These are phyloP conservation scores for rapeseed (Brassica napus) DNA, from an alignment of 345 rosid genomes.

Conservation along the genomic window DNA sequence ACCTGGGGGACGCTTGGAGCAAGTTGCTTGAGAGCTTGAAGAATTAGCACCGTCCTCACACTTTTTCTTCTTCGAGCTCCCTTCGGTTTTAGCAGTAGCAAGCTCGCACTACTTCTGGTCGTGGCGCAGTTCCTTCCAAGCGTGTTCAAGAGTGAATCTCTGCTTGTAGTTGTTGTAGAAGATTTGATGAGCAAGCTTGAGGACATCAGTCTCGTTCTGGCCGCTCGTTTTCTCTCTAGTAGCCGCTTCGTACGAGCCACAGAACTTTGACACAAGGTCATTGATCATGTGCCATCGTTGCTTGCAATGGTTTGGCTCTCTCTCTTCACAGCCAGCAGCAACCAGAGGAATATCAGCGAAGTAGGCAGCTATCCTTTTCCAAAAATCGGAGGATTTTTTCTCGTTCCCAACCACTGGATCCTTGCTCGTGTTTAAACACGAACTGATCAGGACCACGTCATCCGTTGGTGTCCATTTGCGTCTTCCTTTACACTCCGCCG, in stretches of 20 bases:
- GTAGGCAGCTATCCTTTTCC: background rate
- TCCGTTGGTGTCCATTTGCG: background rate
- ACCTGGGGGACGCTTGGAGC: too few relatives aligned
- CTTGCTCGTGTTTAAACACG: background rate
- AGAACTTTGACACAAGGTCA: background rate
- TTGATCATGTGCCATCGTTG: background rate
- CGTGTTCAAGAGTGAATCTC: too few relatives aligned
- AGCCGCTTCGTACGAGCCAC: background rate
- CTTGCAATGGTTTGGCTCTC: background rate
- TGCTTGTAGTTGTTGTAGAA: too few relatives aligned
- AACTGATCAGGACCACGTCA: background rate
- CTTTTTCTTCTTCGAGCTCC: too few relatives aligned
- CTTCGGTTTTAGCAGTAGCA: too few relatives aligned
- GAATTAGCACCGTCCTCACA: too few relatives aligned
- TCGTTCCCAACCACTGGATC: background rate
- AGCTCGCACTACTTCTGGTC: too few relatives aligned
- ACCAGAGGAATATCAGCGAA: background rate
- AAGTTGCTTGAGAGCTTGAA: too few relatives aligned
- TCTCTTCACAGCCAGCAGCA: background rate
- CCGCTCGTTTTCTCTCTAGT: background rate
- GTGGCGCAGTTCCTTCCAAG: too few relatives aligned
- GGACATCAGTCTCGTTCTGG: background rate
- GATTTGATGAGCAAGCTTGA: background rate
- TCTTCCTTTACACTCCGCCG: too few relatives aligned
- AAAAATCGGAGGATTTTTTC: background rate